These are phyloP conservation scores for Picea sitchensis DNA, from an alignment of 75 land plant species.

Conservation along the genomic window DNA sequence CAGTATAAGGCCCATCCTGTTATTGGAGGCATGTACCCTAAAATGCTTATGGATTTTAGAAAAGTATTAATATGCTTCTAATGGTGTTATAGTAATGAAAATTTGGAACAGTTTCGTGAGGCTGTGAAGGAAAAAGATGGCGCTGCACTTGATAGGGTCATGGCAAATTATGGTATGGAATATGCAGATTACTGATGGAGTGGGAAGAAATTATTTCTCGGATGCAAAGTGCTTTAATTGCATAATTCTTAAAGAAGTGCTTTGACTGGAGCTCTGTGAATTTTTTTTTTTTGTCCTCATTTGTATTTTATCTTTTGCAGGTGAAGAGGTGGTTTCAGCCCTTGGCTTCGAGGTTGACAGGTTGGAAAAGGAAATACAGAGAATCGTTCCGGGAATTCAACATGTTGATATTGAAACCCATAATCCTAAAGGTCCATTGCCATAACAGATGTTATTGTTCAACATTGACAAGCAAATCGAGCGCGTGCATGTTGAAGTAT, in stretches of 20 bases:
- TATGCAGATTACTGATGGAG: constrained; percentile 1
- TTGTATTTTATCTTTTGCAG: constrained; percentile 29
- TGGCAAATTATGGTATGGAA: constrained; percentile 82
- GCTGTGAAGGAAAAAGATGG: constrained; percentile 73
- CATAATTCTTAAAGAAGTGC: not conserved
- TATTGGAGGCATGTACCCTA: too few relatives aligned
- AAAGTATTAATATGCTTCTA: not conserved
- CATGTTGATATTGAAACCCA: constrained; percentile 99
- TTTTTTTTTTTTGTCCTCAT: not conserved
- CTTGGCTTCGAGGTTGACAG: constrained; percentile 95
- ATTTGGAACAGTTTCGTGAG: constrained; percentile 67
- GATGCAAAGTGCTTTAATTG: not conserved
- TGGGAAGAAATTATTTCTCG: not conserved
- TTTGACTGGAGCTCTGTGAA: too few relatives aligned
- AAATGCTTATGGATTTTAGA: not conserved
- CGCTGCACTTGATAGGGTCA: constrained; percentile 45
- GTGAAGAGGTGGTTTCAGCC: constrained; percentile 91
- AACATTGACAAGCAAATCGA: too few relatives aligned
- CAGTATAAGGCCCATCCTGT: not conserved
- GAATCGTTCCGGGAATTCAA: constrained; percentile 87
- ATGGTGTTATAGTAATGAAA: not conserved
- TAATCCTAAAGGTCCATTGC: constrained; percentile 65
- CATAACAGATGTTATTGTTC: constrained; percentile 12
- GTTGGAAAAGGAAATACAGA: constrained; percentile 88
- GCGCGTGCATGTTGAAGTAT: too few relatives aligned